Evolutionary conservation across 305 asterid species (phyloP).

Genomic region (Solanum hybrid): DNA sequence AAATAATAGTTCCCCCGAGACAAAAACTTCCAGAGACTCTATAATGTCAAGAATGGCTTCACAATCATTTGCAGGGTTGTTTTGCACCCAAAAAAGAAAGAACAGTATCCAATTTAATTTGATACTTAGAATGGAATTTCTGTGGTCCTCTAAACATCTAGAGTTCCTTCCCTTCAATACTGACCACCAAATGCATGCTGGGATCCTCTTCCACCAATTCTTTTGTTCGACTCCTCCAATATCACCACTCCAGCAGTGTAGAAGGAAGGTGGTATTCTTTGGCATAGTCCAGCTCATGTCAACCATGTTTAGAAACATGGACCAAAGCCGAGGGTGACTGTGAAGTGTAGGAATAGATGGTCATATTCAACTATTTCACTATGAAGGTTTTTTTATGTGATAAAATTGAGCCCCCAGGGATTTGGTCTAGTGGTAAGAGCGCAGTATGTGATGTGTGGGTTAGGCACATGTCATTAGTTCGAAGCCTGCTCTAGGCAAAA

Average conservation of each 20-base stretch:
- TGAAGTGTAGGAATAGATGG: not conserved
- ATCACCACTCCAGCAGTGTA: not conserved
- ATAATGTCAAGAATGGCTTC: not conserved
- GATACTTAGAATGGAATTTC: not conserved
- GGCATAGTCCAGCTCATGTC: not conserved
- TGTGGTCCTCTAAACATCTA: not conserved
- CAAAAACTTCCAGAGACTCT: not conserved
- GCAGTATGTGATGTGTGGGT: not conserved
- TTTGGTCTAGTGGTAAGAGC: not conserved
- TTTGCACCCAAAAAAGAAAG: not conserved
- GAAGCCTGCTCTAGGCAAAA: not conserved
- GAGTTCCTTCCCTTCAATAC: not conserved
- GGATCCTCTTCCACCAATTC: not conserved
- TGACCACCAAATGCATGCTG: not conserved
- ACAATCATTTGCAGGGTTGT: not conserved
- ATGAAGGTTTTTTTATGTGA: not conserved
- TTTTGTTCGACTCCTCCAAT: not conserved
- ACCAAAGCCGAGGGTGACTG: not conserved
- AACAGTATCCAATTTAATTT: not conserved
- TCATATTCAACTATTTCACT: not conserved
- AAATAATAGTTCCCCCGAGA: not conserved
- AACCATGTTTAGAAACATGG: not conserved
- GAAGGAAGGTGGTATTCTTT: not conserved
- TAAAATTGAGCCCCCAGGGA: not conserved
- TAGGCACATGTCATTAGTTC: not conserved